Percentiles rank a stretch among this genome's conserved stretches.
Conservation (phyloP, 1,284 basidiomycete genomes). For the Leccinum angustisporum region DNA sequence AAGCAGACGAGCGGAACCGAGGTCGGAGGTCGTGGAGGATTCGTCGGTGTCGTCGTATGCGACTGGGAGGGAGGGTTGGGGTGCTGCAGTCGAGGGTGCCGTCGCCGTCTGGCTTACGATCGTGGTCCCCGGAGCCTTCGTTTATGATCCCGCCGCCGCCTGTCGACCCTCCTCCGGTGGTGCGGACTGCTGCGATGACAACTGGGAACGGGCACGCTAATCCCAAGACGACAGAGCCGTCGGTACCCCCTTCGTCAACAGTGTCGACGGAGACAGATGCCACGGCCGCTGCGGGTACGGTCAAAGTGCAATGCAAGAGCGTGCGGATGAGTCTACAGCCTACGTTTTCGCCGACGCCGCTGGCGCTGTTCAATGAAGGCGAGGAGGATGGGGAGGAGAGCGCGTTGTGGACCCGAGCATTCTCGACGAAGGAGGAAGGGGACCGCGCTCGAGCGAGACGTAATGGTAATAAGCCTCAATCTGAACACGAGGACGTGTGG, state of each 20-base stretch:
- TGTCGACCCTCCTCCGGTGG: conserved; percentile 11
- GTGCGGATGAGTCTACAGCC: conserved; percentile 72
- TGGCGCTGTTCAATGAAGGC: conserved; percentile 55
- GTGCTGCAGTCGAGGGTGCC: background rate
- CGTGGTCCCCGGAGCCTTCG: background rate
- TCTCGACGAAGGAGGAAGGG: conserved; percentile 4
- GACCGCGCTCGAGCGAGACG: background rate
- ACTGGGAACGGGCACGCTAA: conserved; percentile 8
- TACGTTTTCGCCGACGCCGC: conserved; percentile 69
- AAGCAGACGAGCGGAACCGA: too few relatives aligned
- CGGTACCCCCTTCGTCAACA: conserved; percentile 16
- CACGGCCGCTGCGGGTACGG: background rate
- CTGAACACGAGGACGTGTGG: background rate
- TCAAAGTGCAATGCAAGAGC: conserved; percentile 56
- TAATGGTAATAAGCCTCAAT: background rate
- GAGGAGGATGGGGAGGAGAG: conserved; percentile 12
- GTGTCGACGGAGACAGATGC: conserved; percentile 27
- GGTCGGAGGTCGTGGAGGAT: too few relatives aligned
- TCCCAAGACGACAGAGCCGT: background rate
- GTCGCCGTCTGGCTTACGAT: conserved; percentile 1
- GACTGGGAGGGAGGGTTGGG: too few relatives aligned
- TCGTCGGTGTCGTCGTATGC: too few relatives aligned
- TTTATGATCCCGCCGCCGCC: conserved; percentile 29
- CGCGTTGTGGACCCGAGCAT: conserved; percentile 23
- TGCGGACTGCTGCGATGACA: background rate